Conservation (phyloP, 495 filamentous ascomycete genomes). For the Penicillium bialowiezense region DNA sequence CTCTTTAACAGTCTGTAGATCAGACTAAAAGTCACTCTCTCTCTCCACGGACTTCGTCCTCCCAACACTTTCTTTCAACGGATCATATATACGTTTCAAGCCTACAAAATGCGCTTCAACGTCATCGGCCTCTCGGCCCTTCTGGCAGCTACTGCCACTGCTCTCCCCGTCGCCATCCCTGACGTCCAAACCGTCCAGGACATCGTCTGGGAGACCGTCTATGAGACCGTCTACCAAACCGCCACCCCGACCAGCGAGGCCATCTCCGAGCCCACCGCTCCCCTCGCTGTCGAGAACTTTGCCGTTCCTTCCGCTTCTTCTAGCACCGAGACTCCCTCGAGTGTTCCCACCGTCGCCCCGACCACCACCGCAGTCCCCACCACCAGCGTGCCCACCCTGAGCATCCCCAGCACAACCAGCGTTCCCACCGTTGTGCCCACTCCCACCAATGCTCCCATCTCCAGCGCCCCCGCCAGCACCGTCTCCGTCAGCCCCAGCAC, state of each 20-base stretch:
- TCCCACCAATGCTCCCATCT: not conserved
- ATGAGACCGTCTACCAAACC: conserved; percentile 5
- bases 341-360: not conserved
- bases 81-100: not conserved
- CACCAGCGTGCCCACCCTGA: conserved; percentile 2
- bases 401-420: not conserved
- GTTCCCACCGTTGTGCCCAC: conserved; percentile 6
- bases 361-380: not conserved
- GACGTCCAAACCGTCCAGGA: not conserved
- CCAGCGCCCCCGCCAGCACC: conserved; percentile 4
- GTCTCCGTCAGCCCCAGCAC: conserved; percentile 7
- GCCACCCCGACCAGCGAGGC: not conserved
- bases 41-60: not conserved
- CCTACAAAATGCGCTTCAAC: conserved; percentile 10
- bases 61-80: not conserved
- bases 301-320: not conserved
- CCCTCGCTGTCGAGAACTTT: not conserved
- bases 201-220: conserved; percentile 5
- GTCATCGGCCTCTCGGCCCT: not conserved
- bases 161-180: conserved; percentile 1
- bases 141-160: conserved; percentile 2
- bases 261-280: not conserved
- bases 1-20: conserved; percentile 10
- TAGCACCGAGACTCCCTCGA: not conserved
- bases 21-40: conserved; percentile 4